These are phyloP conservation scores for Vaccinium corymbosum DNA, from an alignment of 148 eudicot genomes.

Conservation along the genomic window DNA sequence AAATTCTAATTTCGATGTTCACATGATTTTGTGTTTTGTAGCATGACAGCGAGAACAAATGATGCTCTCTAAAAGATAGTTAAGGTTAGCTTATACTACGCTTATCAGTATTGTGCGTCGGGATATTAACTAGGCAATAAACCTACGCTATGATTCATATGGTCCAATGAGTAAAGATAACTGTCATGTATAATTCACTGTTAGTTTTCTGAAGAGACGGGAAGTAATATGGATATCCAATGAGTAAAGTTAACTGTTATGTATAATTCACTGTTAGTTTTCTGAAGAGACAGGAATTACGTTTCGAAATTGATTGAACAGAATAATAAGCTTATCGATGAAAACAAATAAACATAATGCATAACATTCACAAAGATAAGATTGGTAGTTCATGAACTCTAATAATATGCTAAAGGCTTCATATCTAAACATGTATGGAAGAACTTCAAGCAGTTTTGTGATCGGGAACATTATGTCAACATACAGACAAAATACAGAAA, in stretches of 20 bases:
- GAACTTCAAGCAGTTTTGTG: not conserved
- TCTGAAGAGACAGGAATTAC: not conserved
- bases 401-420: constrained; percentile 1
- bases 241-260: not conserved
- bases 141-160: not conserved
- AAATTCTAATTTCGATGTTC: not conserved
- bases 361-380: not conserved
- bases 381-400: not conserved
- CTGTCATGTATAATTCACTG: not conserved
- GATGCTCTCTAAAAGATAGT: not conserved
- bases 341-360: not conserved
- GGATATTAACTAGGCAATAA: not conserved
- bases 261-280: not conserved
- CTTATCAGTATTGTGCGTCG: not conserved
- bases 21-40: not conserved
- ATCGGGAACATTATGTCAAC: not conserved
- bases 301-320: not conserved
- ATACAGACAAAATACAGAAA: not conserved
- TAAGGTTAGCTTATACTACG: not conserved
- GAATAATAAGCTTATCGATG: not conserved
- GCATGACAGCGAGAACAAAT: not conserved
- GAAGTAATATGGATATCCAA: not conserved
- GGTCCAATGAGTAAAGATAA: not conserved
- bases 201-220: not conserved
- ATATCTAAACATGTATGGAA: not conserved